Evolutionary conservation across 352 stramenopile genomes (phyloP).

Genomic region (Pythium diclinum): DNA sequence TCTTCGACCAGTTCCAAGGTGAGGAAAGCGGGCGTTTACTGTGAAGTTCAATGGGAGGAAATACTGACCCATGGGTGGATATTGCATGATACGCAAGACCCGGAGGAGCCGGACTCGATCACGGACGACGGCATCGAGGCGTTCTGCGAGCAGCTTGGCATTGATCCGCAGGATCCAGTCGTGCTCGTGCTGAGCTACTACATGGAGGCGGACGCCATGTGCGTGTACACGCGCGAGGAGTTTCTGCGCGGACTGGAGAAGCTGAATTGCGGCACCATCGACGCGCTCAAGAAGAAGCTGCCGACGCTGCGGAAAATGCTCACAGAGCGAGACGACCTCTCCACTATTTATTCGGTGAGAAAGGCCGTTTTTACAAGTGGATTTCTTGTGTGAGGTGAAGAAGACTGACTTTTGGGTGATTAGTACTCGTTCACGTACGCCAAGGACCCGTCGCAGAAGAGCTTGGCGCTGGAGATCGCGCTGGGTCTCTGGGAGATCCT

Average conservation of each 20-base stretch:
- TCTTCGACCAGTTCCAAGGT: slow-evolving; percentile 73
- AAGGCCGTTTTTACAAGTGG: background rate
- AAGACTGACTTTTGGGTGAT: background rate
- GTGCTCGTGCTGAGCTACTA: slow-evolving; percentile 75
- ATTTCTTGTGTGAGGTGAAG: too few species aligned
- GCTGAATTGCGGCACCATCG: slow-evolving; percentile 55
- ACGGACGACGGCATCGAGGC: slow-evolving; percentile 79
- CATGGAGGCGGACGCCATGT: slow-evolving; percentile 80
- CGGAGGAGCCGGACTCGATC: slow-evolving; percentile 56
- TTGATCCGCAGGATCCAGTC: slow-evolving; percentile 78
- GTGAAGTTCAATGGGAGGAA: background rate
- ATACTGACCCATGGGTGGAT: background rate
- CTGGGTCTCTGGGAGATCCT: slow-evolving; percentile 71
- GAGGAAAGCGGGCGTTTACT: background rate
- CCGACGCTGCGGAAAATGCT: slow-evolving; percentile 52
- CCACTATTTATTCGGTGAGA: slow-evolving; percentile 81
- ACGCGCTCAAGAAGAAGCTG: slow-evolving; percentile 50
- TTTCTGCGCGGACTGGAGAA: slow-evolving; percentile 72
- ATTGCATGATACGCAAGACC: slow-evolving; percentile 34
- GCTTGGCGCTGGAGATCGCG: slow-evolving; percentile 67
- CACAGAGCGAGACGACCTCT: slow-evolving; percentile 43
- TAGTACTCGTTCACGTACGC: slow-evolving; percentile 83
- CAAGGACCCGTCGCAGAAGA: slow-evolving; percentile 84
- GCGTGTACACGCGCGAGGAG: slow-evolving; percentile 69
- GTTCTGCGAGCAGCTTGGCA: slow-evolving; percentile 65